A percentile compares a stretch with the other conserved stretches of the same genome.
These are phyloP conservation scores for Ascochyta pisi DNA, from an alignment of 2,329 filamentous ascomycete genomes.

Conservation along the genomic window DNA sequence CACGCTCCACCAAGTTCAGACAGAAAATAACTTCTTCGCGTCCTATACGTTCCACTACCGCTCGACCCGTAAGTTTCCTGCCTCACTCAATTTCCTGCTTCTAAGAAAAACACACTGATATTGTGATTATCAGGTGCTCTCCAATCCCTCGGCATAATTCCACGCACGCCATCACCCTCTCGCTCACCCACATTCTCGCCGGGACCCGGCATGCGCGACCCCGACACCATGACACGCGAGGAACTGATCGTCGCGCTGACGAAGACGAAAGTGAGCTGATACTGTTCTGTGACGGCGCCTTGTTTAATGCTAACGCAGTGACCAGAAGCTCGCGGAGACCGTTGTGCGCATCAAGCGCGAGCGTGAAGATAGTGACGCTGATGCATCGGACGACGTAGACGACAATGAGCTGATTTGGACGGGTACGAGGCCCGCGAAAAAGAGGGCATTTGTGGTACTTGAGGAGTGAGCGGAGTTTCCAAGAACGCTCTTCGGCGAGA, in stretches of 20 bases:
- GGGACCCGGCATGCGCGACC: not conserved
- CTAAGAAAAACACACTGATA: too few species aligned
- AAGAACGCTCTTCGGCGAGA: too few species aligned
- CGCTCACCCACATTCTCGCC: not conserved
- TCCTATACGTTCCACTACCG: constrained; percentile 32
- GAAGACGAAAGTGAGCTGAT: not conserved
- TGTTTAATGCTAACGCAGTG: too few species aligned
- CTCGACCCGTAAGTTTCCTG: constrained; percentile 1
- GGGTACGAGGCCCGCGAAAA: too few species aligned
- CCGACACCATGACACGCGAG: not conserved
- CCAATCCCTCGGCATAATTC: constrained; percentile 41
- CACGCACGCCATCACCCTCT: constrained; percentile 19
- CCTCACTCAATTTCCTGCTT: too few species aligned
- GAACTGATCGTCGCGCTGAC: not conserved
- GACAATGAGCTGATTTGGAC: too few species aligned
- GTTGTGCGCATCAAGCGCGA: too few species aligned
- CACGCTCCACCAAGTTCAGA: constrained; percentile 7
- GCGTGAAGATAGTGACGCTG: too few species aligned
- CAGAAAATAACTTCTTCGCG: constrained; percentile 17
- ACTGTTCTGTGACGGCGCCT: not conserved
- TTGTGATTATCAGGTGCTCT: constrained; percentile 18
- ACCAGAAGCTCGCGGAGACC: too few species aligned
- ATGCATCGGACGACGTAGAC: too few species aligned
- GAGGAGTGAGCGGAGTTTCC: too few species aligned
- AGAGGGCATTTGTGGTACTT: too few species aligned